Conservation (phyloP, 2,329 filamentous ascomycete species). For the Colletotrichum liaoningense region DNA sequence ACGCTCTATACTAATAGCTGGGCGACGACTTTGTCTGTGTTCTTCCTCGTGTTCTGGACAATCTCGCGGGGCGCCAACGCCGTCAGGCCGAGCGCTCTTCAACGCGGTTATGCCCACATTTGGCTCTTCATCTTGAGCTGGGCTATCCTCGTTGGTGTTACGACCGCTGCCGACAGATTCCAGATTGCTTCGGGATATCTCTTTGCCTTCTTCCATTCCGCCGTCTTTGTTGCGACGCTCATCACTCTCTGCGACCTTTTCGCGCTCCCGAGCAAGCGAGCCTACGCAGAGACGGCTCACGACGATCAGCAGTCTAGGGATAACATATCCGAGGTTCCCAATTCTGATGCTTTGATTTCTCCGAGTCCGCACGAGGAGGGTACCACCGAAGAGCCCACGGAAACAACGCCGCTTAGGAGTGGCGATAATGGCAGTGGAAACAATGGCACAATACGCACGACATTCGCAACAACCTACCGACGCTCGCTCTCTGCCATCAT, state of each 20-base stretch:
- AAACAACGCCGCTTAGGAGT: constrained; percentile 62
- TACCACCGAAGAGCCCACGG: constrained; percentile 56
- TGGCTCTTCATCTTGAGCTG: constrained; percentile 88
- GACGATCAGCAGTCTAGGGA: constrained; percentile 59
- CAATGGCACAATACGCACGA: constrained; percentile 53
- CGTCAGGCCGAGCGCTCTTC: constrained; percentile 85
- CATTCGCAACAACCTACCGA: constrained; percentile 67
- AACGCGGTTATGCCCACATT: constrained; percentile 81
- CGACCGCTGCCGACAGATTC: constrained; percentile 81
- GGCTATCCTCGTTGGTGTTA: constrained; percentile 76
- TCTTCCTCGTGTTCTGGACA: constrained; percentile 86
- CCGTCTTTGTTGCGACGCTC: constrained; percentile 78
- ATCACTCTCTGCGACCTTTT: constrained; percentile 86
- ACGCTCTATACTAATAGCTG: constrained; percentile 58
- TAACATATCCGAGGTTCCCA: constrained; percentile 44
- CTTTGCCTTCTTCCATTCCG: constrained; percentile 82
- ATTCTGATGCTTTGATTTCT: constrained; percentile 51
- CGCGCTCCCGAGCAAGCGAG: constrained; percentile 76
- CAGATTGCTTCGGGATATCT: constrained; percentile 83
- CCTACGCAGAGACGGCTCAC: constrained; percentile 71
- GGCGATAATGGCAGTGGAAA: constrained; percentile 44
- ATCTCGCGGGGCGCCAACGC: constrained; percentile 82
- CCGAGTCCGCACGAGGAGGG: constrained; percentile 51
- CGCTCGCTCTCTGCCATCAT: constrained; percentile 55
- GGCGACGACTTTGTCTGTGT: constrained; percentile 86